Percentiles rank a stretch among this genome's conserved stretches.
Conservation (phyloP, 2,329 filamentous ascomycete genomes). For the Ceratocystis cacaofunesta region DNA sequence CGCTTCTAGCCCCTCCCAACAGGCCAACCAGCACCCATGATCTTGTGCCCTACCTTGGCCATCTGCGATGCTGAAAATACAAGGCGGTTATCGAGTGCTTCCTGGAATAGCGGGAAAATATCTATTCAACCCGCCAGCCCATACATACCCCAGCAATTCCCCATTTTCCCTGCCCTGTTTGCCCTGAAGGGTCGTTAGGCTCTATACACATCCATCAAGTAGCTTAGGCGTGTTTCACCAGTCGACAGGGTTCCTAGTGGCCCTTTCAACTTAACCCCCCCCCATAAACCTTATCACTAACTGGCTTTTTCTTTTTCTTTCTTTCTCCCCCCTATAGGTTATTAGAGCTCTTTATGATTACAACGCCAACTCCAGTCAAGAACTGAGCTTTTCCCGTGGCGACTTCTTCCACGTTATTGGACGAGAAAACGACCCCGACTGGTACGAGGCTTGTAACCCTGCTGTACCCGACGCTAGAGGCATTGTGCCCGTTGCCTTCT, state of each 20-base stretch:
- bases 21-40: background rate
- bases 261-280: background rate
- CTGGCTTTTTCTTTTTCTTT: slow-evolving; percentile 13
- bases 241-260: slow-evolving; percentile 6
- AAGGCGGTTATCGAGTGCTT: background rate
- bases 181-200: background rate
- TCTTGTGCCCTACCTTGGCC: background rate
- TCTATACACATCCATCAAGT: background rate
- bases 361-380: slow-evolving; percentile 57
- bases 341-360: slow-evolving; percentile 96
- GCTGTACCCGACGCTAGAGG: slow-evolving; percentile 73
- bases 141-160: background rate
- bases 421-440: slow-evolving; percentile 83
- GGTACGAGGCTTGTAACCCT: slow-evolving; percentile 98
- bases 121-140: background rate
- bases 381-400: slow-evolving; percentile 82
- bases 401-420: slow-evolving; percentile 98
- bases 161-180: background rate
- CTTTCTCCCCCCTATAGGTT: slow-evolving; percentile 41
- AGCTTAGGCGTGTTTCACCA: slow-evolving; percentile 7
- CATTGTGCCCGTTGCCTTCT: slow-evolving; percentile 85
- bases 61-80: background rate
- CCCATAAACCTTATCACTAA: slow-evolving; percentile 4
- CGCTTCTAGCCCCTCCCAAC: slow-evolving; percentile 6
- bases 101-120: background rate